Base-by-base conservation (phyloP, 495 filamentous ascomycete genomes). In the Trichocladium antarcticum region DNA sequence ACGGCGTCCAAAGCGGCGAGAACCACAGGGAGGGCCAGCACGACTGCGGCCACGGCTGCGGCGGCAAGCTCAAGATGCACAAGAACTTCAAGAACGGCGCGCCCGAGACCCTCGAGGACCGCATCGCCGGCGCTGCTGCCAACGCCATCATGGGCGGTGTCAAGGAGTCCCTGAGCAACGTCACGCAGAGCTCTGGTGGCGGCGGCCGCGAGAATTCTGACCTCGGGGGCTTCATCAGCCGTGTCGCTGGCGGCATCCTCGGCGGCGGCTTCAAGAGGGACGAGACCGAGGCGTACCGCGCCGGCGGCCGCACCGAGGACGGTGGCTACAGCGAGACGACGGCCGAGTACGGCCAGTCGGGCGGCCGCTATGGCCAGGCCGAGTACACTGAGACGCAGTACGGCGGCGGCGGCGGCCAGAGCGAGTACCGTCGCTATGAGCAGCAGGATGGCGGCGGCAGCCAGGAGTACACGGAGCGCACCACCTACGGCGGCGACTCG, bases 21-120 rank as follows among this genome's bases (percentile, higher is more conserved):
- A 94, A 95, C 60, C 88, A 94, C 63, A 87, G 84, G 59, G 82
- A 86, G 56, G 86, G 85, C 20, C 81, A 87, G n/a, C 68, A 83
- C 15, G 89, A 95, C 56, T 77, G 73, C 31, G 88, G 88, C 20
- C 88, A 94, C 63, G 88, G 88, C 37, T 92, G 87, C 57, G 83
- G 86, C 40, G 67, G 75, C 57, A 69, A 73, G 58, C 64, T 71
- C 24, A 64, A 67, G 47, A 66, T 69, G 63, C 63, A 67, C 47
- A 68, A 74, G 57, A 72, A 67, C 54, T 68, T 63, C 43, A 54
- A 46, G n/a, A 35, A 59, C 36, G 59, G 54, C 1, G 66, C 55
- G 15, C 43, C 48, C 15, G 37, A 59, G 45, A 65, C 59, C n/a
- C 51, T 70, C 36, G 65, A 75, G 57, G 70, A 73, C 43, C 55